Conservation (phyloP, 177 flowering plant genomes). For the Telopea speciosissima region DNA sequence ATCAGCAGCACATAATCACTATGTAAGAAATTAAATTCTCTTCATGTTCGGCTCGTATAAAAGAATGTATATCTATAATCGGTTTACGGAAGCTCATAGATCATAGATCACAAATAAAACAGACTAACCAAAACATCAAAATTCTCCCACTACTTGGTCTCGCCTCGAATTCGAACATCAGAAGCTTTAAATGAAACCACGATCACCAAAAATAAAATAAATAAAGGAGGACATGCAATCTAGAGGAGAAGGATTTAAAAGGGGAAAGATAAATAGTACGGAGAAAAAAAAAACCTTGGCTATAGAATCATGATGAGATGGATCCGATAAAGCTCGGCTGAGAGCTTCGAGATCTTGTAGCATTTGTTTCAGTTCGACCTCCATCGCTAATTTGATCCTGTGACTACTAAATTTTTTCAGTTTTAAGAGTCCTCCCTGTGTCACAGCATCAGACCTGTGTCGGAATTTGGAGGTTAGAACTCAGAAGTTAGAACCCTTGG, state of each 20-base stretch:
- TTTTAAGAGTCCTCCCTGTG: background rate
- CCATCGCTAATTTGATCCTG: constrained; percentile 35
- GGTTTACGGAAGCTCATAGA: background rate
- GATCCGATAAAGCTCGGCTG: constrained; percentile 41
- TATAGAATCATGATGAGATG: constrained; percentile 37
- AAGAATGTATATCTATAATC: too few relatives aligned
- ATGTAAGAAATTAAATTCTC: too few relatives aligned
- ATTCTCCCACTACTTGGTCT: background rate
- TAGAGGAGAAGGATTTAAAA: background rate
- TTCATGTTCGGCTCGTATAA: too few relatives aligned
- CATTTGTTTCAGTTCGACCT: constrained; percentile 53
- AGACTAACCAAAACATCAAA: background rate
- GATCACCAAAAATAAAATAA: too few relatives aligned
- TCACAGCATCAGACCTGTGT: background rate
- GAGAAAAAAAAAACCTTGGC: constrained; percentile 31
- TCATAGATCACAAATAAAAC: background rate
- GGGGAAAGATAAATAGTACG: background rate
- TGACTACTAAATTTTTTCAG: background rate
- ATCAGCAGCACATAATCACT: too few relatives aligned
- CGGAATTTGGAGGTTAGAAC: background rate
- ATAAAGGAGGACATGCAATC: background rate
- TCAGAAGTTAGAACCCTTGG: background rate
- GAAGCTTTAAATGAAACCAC: too few relatives aligned
- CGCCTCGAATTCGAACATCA: too few relatives aligned
- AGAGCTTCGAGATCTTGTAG: constrained; percentile 47